phyloP scores from a whole-genome alignment of 345 rosid genomes.

The Boechera divaricarpa region DNA sequence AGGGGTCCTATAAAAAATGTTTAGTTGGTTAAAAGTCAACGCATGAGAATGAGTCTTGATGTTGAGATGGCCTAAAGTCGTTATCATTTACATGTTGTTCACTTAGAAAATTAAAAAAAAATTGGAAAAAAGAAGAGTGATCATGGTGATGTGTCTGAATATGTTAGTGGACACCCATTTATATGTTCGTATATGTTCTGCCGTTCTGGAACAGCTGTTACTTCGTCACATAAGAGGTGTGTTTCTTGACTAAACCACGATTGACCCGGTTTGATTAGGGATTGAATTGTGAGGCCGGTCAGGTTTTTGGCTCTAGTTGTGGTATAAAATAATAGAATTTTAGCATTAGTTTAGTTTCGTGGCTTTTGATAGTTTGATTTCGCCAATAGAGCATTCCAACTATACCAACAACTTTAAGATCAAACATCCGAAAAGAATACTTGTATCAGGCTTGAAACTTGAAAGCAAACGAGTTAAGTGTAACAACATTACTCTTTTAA shows the following conservation, averaged over 20 bases:
- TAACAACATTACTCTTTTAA: not conserved
- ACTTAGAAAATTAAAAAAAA: not conserved
- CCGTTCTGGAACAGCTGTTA: slow-evolving; percentile 28
- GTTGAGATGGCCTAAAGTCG: slow-evolving; percentile 2
- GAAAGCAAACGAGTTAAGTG: not conserved
- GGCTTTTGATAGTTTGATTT: not conserved
- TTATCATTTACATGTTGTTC: slow-evolving; percentile 29
- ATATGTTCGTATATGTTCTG: slow-evolving; percentile 21
- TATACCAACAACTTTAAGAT: not conserved
- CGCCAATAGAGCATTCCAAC: not conserved
- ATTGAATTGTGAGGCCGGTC: not conserved
- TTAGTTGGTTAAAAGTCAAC: slow-evolving; percentile 28
- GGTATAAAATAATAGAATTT: not conserved
- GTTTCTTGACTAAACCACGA: slow-evolving; percentile 3
- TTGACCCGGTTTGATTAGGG: slow-evolving; percentile 4
- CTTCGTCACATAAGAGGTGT: slow-evolving; percentile 13
- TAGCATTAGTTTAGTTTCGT: not conserved
- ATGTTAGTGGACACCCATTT: slow-evolving; percentile 41
- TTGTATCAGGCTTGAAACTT: not conserved
- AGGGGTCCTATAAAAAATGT: slow-evolving; percentile 8
- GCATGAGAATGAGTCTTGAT: slow-evolving; percentile 29
- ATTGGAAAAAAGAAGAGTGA: not conserved
- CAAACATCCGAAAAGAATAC: not conserved
- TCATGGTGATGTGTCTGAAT: slow-evolving; percentile 30
- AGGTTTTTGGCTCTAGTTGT: not conserved